A percentile compares a stretch with the other conserved stretches of the same genome.
phyloP scores from a whole-genome alignment of 495 filamentous ascomycete species.

The Xylaria acuta region DNA sequence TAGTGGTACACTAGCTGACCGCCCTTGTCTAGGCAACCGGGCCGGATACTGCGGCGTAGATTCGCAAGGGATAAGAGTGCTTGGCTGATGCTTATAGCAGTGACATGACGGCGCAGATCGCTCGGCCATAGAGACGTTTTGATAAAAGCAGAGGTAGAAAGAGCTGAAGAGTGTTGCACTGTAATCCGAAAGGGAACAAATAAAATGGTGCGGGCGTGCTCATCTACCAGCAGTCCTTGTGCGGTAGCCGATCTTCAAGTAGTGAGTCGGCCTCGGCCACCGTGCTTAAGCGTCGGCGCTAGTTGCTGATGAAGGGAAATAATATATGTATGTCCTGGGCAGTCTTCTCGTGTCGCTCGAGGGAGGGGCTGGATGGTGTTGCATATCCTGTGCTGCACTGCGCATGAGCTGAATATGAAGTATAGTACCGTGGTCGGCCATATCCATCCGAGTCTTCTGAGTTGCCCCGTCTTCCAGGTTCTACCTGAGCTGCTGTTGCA shows the following conservation, averaged over 20 bases:
- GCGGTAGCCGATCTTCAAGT: conserved; percentile 4
- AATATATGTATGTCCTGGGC: conserved; percentile 9
- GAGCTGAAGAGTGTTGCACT: conserved; percentile 23
- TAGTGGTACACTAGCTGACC: conserved; percentile 8
- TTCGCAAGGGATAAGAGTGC: background rate
- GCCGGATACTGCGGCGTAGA: conserved; percentile 13
- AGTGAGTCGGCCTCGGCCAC: conserved; percentile 1
- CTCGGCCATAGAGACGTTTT: conserved; percentile 17
- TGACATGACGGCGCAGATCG: conserved; percentile 23
- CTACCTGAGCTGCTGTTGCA: background rate
- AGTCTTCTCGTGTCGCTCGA: conserved; percentile 12
- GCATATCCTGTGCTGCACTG: conserved; percentile 15
- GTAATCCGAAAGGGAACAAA: conserved; percentile 15
- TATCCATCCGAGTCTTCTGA: background rate
- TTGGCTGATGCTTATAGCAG: conserved; percentile 4
- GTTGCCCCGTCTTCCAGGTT: too few species aligned
- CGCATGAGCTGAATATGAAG: conserved; percentile 20
- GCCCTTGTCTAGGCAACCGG: conserved; percentile 4
- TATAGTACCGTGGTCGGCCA: background rate
- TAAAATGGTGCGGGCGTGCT: background rate
- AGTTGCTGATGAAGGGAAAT: conserved; percentile 1
- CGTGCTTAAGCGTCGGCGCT: conserved; percentile 14
- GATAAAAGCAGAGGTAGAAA: conserved; percentile 5
- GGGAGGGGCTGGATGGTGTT: conserved; percentile 15
- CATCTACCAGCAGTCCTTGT: background rate